phyloP scores from a whole-genome alignment of 1,284 basidiomycete species.

The Ustilago bromivora region DNA sequence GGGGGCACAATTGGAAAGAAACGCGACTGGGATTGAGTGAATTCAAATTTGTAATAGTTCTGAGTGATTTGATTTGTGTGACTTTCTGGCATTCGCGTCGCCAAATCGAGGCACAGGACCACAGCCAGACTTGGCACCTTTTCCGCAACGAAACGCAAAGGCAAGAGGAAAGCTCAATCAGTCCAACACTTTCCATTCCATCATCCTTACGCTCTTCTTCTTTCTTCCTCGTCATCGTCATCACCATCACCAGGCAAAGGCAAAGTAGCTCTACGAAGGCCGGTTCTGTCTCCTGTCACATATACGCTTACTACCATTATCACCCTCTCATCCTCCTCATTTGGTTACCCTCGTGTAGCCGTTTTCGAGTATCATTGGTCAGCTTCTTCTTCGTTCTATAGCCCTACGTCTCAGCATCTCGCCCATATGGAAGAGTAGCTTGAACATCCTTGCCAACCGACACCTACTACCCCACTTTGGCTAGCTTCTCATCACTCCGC shows the following conservation, averaged over 20 bases:
- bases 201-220: conserved; percentile 1
- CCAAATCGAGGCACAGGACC: background rate
- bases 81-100: background rate
- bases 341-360: too few relatives aligned
- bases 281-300: background rate
- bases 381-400: too few relatives aligned
- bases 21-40: background rate
- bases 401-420: background rate
- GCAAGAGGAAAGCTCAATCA: background rate
- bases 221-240: background rate
- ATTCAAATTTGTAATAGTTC: background rate
- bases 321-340: too few relatives aligned
- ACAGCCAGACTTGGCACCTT: background rate
- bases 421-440: background rate
- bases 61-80: background rate
- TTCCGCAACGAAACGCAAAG: background rate
- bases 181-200: conserved; percentile 3
- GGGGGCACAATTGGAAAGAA: too few relatives aligned
- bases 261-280: background rate
- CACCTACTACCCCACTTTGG: background rate
- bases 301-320: too few relatives aligned
- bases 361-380: too few relatives aligned
- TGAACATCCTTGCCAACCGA: background rate
- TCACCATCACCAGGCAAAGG: background rate
- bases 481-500: background rate